Conservation (phyloP, 495 filamentous ascomycete genomes). For the Lophium mytilinum region DNA sequence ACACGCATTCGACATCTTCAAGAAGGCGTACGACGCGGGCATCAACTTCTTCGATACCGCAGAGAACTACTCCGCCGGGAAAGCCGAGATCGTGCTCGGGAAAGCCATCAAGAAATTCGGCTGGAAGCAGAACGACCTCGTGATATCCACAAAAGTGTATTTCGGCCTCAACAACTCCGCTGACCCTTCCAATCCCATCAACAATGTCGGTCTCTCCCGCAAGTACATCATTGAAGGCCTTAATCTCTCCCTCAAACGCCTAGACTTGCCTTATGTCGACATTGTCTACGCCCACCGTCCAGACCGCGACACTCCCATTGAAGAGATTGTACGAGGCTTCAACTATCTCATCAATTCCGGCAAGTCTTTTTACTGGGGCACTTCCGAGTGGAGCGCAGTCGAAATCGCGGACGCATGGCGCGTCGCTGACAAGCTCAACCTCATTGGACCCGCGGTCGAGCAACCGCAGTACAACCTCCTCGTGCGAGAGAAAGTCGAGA, state of each 20-base stretch:
- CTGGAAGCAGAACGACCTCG: conserved; percentile 72
- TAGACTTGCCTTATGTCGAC: conserved; percentile 68
- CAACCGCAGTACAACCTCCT: conserved; percentile 82
- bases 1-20: conserved; percentile 37
- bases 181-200: conserved; percentile 63
- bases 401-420: conserved; percentile 72
- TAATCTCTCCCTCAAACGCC: conserved; percentile 53
- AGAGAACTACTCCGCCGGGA: conserved; percentile 49
- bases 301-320: conserved; percentile 72
- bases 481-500: conserved; percentile 62
- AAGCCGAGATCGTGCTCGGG: conserved; percentile 67
- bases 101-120: conserved; percentile 53
- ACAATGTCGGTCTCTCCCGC: conserved; percentile 67
- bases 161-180: neutral
- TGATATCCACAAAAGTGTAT: conserved; percentile 68
- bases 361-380: conserved; percentile 84
- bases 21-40: conserved; percentile 63
- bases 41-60: conserved; percentile 58
- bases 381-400: conserved; percentile 72
- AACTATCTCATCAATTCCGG: conserved; percentile 68
- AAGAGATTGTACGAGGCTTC: conserved; percentile 75
- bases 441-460: conserved; percentile 74
- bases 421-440: conserved; percentile 52
- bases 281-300: conserved; percentile 76
- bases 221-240: conserved; percentile 74